Base-by-base conservation (phyloP, 768 basidiomycete genomes). In the Tubosaeta brunneosetosa region DNA sequence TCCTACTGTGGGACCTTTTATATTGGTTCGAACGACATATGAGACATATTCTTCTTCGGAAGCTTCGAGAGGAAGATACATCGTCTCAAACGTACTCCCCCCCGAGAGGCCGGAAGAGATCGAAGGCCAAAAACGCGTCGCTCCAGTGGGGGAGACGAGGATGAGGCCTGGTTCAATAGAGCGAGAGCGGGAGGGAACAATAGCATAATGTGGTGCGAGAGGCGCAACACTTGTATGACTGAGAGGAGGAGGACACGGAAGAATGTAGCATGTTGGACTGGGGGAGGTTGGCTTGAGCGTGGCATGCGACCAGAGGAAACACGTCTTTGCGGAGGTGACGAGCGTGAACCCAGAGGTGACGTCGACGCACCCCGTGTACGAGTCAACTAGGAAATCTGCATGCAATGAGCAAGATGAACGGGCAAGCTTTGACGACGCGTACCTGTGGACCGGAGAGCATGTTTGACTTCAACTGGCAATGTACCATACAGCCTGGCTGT, bases 51-150 rank as follows among this genome's bases (percentile, higher is more conserved):
- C 88, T 2, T 77, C 78, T 12, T 76, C 76, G 4, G 64, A 57
- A 4, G 73, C 56, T 27, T 71, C 71, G 43, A 89, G 66, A 32
- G 64, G 62, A 19, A 76, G 73, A 46, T 88, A 58, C 10, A 74
- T 60, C 4, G 76, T 70, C 26, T 78, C 76, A 10, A 76, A 75
- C 55, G 82, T 82, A 34, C 87, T 80, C 9, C 88, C 89, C 12
- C 90, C 89, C 3, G 90, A 87, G 13, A 92, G 79, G 14, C 89
- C 89, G 53, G 86, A 88, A 4, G 85, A 85, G 40, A 94, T 86
- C 54, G 84, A 86, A 51, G 93, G 86, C 94, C 94, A 97, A 66
- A 91, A 89, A 34, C 89, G 82, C 50, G 91, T 71, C 56, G 83
- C 74, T 4, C 94, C 94, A 0, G 77, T 71, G 6, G 79, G 71